A percentile compares a stretch with the other conserved stretches of the same genome.
Evolutionary conservation across 768 basidiomycete genomes (phyloP).

Genomic region (Rhodotorula kratochvilovae): DNA sequence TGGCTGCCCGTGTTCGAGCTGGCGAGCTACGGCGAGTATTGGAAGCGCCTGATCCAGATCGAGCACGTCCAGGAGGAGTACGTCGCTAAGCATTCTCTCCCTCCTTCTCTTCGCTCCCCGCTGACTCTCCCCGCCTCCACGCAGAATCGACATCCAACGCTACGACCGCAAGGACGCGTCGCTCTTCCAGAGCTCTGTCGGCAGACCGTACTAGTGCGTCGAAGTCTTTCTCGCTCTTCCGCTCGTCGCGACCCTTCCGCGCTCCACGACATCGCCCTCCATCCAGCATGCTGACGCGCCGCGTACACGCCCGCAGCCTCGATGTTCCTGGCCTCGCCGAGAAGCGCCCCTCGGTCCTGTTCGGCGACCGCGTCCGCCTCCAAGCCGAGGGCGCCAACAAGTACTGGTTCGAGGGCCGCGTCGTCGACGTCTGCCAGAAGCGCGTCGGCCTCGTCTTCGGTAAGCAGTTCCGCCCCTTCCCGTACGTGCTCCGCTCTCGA

Average conservation of each 20-base stretch:
- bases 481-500: background rate
- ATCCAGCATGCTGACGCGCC: too few species aligned
- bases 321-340: conserved; percentile 4
- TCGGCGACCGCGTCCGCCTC: background rate
- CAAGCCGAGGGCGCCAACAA: background rate
- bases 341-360: background rate
- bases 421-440: background rate
- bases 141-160: background rate
- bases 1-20: background rate
- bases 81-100: too few species aligned
- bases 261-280: too few species aligned
- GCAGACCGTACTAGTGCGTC: too few species aligned
- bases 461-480: background rate
- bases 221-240: too few species aligned
- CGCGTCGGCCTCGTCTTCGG: background rate
- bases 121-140: too few species aligned
- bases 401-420: background rate
- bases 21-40: background rate
- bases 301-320: background rate
- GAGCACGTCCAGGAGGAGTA: conserved; percentile 3
- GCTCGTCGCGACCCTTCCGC: too few species aligned
- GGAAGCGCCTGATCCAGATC: background rate
- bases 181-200: background rate
- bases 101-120: too few species aligned
- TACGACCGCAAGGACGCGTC: background rate